Conservation (phyloP, 73 alveolate genomes). For the Breviolum minutum region DNA sequence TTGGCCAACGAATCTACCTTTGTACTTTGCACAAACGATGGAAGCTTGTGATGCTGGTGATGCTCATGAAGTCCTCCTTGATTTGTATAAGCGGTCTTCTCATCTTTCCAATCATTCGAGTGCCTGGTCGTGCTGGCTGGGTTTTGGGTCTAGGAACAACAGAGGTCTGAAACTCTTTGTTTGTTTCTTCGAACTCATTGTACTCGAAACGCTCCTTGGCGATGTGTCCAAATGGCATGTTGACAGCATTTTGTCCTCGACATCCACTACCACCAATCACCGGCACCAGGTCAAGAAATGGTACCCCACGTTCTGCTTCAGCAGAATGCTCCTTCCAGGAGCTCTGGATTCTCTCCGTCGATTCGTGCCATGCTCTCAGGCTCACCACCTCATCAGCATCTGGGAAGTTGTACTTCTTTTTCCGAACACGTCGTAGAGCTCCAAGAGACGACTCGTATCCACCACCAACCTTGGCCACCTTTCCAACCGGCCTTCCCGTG, state of each 20-base stretch:
- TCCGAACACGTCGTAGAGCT: constrained; percentile 42
- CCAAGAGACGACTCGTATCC: constrained; percentile 24
- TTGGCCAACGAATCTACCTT: constrained; percentile 3
- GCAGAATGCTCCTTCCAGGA: constrained; percentile 9
- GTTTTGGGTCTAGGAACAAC: too few relatives aligned
- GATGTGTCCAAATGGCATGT: neutral
- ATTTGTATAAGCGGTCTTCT: neutral
- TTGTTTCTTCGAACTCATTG: neutral
- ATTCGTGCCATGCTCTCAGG: constrained; percentile 11
- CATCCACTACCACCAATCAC: constrained; percentile 23
- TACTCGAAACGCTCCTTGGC: neutral
- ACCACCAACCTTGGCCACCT: neutral
- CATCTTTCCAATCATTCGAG: neutral
- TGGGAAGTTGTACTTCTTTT: neutral
- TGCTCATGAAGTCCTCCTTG: constrained; percentile 58
- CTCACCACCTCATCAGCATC: constrained; percentile 31
- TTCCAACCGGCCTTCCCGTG: neutral
- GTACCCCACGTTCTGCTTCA: neutral
- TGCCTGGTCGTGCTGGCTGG: too few relatives aligned
- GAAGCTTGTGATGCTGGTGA: constrained; percentile 24
- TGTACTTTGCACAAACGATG: constrained; percentile 68
- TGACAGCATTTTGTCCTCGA: neutral
- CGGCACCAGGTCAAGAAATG: constrained; percentile 36
- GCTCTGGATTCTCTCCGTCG: constrained; percentile 27
- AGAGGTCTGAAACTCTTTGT: too few relatives aligned